Percentiles rank a stretch among this genome's conserved stretches.
Conservation (phyloP, 331 rosid genomes). For the Quercus lobata region DNA sequence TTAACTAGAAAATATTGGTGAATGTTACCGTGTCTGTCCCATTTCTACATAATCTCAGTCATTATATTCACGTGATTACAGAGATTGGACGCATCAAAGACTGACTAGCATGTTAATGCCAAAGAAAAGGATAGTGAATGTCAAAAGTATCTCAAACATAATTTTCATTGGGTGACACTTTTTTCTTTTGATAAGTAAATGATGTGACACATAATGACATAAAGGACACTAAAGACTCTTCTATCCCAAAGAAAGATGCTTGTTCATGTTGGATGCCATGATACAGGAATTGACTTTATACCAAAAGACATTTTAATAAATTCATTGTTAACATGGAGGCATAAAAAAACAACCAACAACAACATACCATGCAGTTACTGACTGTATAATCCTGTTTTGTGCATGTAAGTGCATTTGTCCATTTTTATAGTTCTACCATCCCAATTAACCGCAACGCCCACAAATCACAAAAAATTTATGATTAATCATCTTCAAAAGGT, state of each 20-base stretch:
- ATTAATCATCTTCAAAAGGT: background rate
- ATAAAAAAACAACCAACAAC: background rate
- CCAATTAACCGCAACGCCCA: background rate
- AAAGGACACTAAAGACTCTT: background rate
- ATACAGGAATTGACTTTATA: background rate
- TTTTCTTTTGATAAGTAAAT: too few species aligned
- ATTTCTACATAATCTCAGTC: background rate
- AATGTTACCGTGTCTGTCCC: background rate
- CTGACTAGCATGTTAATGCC: background rate
- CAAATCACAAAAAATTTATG: background rate
- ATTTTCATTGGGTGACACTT: background rate
- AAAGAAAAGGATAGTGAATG: background rate
- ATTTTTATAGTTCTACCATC: background rate
- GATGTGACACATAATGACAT: background rate
- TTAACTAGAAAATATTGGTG: background rate
- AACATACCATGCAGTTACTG: background rate
- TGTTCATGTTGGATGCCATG: background rate
- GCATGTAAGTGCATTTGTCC: background rate
- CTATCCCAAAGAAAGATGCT: background rate
- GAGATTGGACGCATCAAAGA: background rate
- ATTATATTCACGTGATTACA: background rate
- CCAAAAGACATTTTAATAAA: background rate
- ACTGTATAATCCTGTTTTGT: background rate
- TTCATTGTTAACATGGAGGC: background rate
- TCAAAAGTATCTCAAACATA: background rate